Conservation (phyloP, 164 flowering plant genomes). For the Tinospora cordifolia region DNA sequence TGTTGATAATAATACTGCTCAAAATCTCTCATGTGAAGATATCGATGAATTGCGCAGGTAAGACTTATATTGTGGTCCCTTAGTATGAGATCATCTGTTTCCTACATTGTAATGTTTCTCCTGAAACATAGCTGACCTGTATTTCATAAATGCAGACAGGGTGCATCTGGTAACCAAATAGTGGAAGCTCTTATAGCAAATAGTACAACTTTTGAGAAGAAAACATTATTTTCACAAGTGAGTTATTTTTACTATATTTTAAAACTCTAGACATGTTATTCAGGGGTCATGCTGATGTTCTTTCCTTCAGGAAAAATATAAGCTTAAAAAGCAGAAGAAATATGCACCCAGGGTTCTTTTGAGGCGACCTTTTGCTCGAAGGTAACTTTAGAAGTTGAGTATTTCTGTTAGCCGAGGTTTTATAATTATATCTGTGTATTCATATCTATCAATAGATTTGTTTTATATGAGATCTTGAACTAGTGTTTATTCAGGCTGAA, state of each 20-base stretch:
- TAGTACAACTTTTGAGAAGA: constrained; percentile 86
- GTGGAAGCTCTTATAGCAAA: constrained; percentile 90
- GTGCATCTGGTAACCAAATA: constrained; percentile 80
- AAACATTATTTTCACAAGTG: constrained; percentile 85
- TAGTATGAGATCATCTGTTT: neutral
- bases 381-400: constrained; percentile 32
- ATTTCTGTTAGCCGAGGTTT: neutral
- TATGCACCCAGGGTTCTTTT: constrained; percentile 88
- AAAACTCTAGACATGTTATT: neutral
- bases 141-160: constrained; percentile 45
- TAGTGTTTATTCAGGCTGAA: too few relatives aligned
- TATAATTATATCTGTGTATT: too few relatives aligned
- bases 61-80: constrained; percentile 7
- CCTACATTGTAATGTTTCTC: neutral
- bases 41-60: constrained; percentile 77
- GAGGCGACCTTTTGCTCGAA: constrained; percentile 83
- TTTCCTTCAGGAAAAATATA: constrained; percentile 77
- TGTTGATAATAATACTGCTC: constrained; percentile 82
- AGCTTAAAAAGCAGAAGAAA: constrained; percentile 82
- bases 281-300: constrained; percentile 16
- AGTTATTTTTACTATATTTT: constrained; percentile 12
- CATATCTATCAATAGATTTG: too few relatives aligned
- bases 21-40: constrained; percentile 77
- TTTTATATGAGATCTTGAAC: too few relatives aligned
- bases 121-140: constrained; percentile 1